Conservation (phyloP, 495 filamentous ascomycete species). For the Aspergillus taichungensis region DNA sequence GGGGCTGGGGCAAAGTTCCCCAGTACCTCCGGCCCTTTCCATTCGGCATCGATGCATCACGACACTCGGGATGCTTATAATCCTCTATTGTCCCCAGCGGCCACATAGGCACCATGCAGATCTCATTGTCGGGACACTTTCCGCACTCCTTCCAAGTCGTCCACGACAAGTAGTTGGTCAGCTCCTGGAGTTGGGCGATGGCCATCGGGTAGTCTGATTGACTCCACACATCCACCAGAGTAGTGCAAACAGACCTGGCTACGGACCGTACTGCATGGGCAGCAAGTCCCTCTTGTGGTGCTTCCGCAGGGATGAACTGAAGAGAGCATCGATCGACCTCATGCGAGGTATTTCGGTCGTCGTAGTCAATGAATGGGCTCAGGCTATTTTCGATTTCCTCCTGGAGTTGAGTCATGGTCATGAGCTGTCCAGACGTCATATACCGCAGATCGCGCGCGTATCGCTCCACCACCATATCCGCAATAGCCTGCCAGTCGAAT, state of each 20-base stretch:
- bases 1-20: conserved; percentile 8
- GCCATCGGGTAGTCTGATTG: conserved; percentile 17
- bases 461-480: conserved; percentile 52
- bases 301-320: conserved; percentile 34
- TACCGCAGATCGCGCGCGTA: conserved; percentile 46
- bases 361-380: conserved; percentile 43
- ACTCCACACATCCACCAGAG: conserved; percentile 33
- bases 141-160: conserved; percentile 53
- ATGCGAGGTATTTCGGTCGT: conserved; percentile 18
- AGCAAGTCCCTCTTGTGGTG: conserved; percentile 13
- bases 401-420: conserved; percentile 25
- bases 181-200: conserved; percentile 18
- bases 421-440: conserved; percentile 30
- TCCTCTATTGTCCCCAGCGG: conserved; percentile 48
- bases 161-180: conserved; percentile 50
- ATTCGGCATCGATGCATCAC: conserved; percentile 18
- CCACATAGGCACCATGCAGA: conserved; percentile 63
- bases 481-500: conserved; percentile 52
- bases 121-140: conserved; percentile 45
- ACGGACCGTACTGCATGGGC: conserved; percentile 39
- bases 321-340: conserved; percentile 41
- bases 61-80: conserved; percentile 43
- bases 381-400: conserved; percentile 38
- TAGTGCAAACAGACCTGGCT: conserved; percentile 39
- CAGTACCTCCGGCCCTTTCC: conserved; percentile 29